Conservation (phyloP, 768 basidiomycete species). For the Atractiella rhizophila region DNA sequence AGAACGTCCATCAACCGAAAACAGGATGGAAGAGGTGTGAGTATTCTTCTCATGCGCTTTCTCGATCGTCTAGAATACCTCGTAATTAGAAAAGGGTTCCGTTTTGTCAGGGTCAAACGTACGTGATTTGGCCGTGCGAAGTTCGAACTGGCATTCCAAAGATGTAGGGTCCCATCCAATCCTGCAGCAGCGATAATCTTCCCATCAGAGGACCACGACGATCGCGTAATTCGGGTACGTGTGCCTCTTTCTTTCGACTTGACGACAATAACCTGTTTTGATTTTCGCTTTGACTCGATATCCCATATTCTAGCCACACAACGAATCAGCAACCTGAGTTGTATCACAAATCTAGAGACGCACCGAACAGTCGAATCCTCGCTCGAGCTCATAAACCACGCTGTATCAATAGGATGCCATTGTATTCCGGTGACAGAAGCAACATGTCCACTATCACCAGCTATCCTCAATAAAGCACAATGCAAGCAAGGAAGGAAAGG, state of each 20-base stretch:
- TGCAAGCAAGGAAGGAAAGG: neutral
- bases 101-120: neutral
- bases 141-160: slow-evolving; percentile 81
- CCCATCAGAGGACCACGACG: slow-evolving; percentile 74
- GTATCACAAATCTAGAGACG: too few species aligned
- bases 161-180: slow-evolving; percentile 68
- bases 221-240: slow-evolving; percentile 67
- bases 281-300: slow-evolving; percentile 67
- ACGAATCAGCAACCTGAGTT: too few species aligned
- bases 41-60: slow-evolving; percentile 64
- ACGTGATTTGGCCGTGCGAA: slow-evolving; percentile 55
- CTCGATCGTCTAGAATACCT: slow-evolving; percentile 38
- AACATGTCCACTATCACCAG: slow-evolving; percentile 61
- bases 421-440: slow-evolving; percentile 65
- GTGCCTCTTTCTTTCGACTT: slow-evolving; percentile 88
- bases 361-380: slow-evolving; percentile 88
- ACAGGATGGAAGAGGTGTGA: slow-evolving; percentile 63
- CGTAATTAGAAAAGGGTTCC: neutral
- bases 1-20: slow-evolving; percentile 65
- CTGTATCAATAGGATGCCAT: slow-evolving; percentile 73
- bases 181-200: slow-evolving; percentile 56
- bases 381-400: slow-evolving; percentile 73
- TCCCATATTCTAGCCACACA: too few species aligned
- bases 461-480: neutral
- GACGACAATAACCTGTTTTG: slow-evolving; percentile 84